These are phyloP conservation scores for Citrus medica DNA, from an alignment of 345 rosid species.

Conservation along the genomic window DNA sequence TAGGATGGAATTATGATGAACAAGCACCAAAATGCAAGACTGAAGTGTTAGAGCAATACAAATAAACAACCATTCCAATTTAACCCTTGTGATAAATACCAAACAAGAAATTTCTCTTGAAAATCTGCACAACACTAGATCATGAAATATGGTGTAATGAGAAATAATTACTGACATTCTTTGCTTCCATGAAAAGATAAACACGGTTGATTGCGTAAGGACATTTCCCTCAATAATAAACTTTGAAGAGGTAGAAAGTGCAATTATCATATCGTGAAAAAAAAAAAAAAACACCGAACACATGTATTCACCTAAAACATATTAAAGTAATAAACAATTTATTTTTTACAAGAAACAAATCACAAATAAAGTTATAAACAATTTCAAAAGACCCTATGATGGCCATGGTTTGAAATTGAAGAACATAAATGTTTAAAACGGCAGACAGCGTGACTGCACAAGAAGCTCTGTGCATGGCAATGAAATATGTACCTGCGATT, in stretches of 20 bases:
- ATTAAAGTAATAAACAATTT: not conserved
- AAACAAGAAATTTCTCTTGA: not conserved
- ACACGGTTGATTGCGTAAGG: not conserved
- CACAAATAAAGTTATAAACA: not conserved
- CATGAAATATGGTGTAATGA: not conserved
- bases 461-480: not conserved
- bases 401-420: not conserved
- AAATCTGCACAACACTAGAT: too few relatives aligned
- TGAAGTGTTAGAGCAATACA: not conserved
- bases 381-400: not conserved
- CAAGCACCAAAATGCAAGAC: not conserved
- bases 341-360: not conserved
- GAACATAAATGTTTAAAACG: not conserved
- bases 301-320: not conserved
- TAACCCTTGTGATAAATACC: not conserved
- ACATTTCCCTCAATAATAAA: not conserved
- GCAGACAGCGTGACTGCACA: not conserved
- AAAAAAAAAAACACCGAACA: not conserved
- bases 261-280: not conserved
- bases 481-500: slow-evolving; percentile 57
- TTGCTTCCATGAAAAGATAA: not conserved
- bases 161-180: not conserved
- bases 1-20: not conserved
- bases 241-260: not conserved
- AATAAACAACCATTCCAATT: not conserved